A percentile compares a stretch with the other conserved stretches of the same genome.
Evolutionary conservation across 2,329 filamentous ascomycete genomes (phyloP).

Genomic region (Nemania diffusa): DNA sequence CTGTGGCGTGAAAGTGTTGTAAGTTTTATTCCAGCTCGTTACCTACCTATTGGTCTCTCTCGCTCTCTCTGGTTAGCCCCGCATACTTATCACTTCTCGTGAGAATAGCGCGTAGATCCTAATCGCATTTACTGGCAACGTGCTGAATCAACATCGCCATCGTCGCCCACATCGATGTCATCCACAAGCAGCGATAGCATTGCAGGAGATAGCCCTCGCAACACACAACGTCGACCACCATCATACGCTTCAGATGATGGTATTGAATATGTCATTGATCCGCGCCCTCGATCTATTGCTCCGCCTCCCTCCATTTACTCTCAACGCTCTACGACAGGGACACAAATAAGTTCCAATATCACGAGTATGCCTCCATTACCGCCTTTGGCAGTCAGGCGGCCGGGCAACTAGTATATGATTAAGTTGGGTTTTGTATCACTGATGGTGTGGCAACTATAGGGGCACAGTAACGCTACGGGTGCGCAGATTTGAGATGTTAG

Average conservation of each 20-base stretch:
- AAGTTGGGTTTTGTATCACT: not conserved
- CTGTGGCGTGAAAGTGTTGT: constrained; percentile 85
- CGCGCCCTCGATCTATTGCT: constrained; percentile 67
- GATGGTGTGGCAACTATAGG: not conserved
- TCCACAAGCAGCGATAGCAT: not conserved
- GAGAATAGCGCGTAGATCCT: constrained; percentile 76
- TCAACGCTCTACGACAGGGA: constrained; percentile 49
- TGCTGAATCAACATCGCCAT: constrained; percentile 54
- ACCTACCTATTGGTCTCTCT: not conserved
- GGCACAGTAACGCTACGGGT: not conserved
- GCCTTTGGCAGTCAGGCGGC: constrained; percentile 12
- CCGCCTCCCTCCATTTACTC: constrained; percentile 47
- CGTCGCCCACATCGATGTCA: not conserved
- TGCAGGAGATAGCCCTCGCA: constrained; percentile 35
- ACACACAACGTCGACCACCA: constrained; percentile 67
- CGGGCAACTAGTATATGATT: constrained; percentile 2
- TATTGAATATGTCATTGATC: constrained; percentile 76
- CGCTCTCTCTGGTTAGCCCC: not conserved
- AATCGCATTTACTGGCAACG: constrained; percentile 84
- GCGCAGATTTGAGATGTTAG: not conserved
- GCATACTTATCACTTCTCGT: constrained; percentile 18
- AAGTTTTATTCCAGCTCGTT: constrained; percentile 53
- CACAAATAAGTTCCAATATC: constrained; percentile 59
- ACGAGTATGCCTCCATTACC: constrained; percentile 58
- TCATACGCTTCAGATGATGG: constrained; percentile 82